Base-by-base conservation (phyloP, 495 filamentous ascomycete genomes). In the Platismatia glauca region DNA sequence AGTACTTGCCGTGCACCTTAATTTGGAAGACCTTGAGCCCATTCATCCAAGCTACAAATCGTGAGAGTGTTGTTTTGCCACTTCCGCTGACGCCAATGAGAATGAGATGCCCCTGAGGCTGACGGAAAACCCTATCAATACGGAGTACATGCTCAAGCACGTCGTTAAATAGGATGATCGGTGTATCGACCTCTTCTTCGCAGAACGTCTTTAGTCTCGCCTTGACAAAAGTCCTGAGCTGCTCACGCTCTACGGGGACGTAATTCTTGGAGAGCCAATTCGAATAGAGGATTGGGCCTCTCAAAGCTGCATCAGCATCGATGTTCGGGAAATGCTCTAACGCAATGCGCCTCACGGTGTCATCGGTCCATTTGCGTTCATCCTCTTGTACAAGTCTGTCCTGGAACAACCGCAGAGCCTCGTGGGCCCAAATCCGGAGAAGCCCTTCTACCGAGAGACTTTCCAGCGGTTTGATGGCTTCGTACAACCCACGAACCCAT, bases 231-330 rank as follows among this genome's bases (percentile, higher is more conserved):
- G 97, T 92, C 65, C 94, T 88, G 1, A 99, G 80, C 63, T 89
- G 86, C 70, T 97, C 92, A 67, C 94, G 89, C 61, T 95, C 94
- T 55, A 99, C 94, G 29, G 94, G 91, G 29, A 97, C 85, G 70
- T 99, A 99, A 71, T 99, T 86, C 82, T 95, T 97, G 29, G 93
- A 97, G n/a, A 97, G 82, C 94, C 94, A 99, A 74, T 97, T 99
- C 11, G 94, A 99, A 79, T 92, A 99, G 35, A 99, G 76, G 57
- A 99, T 97, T 5, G 94, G 94, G 0, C 89, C 89, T 67, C 89
- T 88, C n/a, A 99, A 81, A 38, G 95, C 91, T 69, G 89, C 88
- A 37, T 86, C 77, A 57, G 95, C 86, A 65, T 97, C 88, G 66
- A 97, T 92, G 24, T 82, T 93, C 2, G 93, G 94, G 82, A 99